A percentile compares a stretch with the other conserved stretches of the same genome.
phyloP scores from a whole-genome alignment of 2,329 filamentous ascomycete genomes.

The Mycogone perniciosa region DNA sequence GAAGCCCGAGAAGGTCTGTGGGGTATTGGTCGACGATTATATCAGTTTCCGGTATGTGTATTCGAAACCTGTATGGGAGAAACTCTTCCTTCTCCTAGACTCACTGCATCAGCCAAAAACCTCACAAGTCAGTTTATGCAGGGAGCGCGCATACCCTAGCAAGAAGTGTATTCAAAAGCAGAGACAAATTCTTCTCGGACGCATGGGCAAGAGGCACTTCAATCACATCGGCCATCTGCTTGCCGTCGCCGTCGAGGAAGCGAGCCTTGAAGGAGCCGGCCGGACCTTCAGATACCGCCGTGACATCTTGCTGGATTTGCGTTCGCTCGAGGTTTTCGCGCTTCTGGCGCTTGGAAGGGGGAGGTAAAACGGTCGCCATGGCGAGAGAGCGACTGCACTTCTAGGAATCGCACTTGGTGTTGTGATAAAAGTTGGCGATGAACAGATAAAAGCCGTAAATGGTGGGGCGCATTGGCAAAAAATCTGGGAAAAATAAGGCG shows the following conservation, averaged over 20 bases:
- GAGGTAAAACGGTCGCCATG: slow-evolving; percentile 80
- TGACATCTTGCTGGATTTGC: slow-evolving; percentile 68
- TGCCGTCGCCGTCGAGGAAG: slow-evolving; percentile 74
- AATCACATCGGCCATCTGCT: slow-evolving; percentile 64
- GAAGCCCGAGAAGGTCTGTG: slow-evolving; percentile 46
- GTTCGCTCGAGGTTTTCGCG: slow-evolving; percentile 66
- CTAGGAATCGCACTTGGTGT: background rate
- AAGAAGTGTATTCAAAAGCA: slow-evolving; percentile 78
- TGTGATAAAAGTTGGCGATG: slow-evolving; percentile 13
- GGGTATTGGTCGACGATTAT: slow-evolving; percentile 51
- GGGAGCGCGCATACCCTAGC: slow-evolving; percentile 49
- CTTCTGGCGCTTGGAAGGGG: slow-evolving; percentile 81
- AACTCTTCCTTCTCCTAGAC: slow-evolving; percentile 49
- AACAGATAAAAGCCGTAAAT: slow-evolving; percentile 2
- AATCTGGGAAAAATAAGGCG: slow-evolving; percentile 23
- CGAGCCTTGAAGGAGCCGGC: slow-evolving; percentile 76
- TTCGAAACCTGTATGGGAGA: slow-evolving; percentile 55
- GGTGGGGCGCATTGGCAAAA: slow-evolving; percentile 15
- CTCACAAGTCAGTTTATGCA: background rate
- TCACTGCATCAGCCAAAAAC: background rate
- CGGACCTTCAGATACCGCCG: slow-evolving; percentile 59
- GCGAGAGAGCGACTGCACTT: slow-evolving; percentile 4
- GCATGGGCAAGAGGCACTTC: slow-evolving; percentile 78
- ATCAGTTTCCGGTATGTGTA: slow-evolving; percentile 49
- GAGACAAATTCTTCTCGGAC: slow-evolving; percentile 80